A percentile compares a stretch with the other conserved stretches of the same genome.
Evolutionary conservation across 1,139 yeast genomes (phyloP).

Genomic region (Suhomyces chickasaworum): DNA sequence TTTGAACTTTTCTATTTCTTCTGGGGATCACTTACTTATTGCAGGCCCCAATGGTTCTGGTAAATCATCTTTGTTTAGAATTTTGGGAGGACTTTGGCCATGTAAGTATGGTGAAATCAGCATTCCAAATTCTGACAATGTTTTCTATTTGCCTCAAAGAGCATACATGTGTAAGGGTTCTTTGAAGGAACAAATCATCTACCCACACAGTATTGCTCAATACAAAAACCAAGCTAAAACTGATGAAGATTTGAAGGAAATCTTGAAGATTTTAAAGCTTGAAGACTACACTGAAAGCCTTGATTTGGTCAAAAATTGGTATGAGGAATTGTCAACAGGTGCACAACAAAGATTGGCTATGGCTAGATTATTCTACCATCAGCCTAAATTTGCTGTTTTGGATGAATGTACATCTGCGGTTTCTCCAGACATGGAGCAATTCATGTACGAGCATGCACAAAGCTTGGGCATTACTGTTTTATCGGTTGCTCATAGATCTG

Average conservation of each 20-base stretch:
- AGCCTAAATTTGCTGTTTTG: conserved; percentile 88
- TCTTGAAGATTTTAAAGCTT: conserved; percentile 60
- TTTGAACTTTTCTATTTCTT: conserved; percentile 69
- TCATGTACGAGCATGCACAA: conserved; percentile 86
- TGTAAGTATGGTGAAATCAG: conserved; percentile 63
- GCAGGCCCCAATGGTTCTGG: conserved; percentile 98
- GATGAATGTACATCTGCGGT: conserved; percentile 97
- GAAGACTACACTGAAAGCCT: conserved; percentile 56
- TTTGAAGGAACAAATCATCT: conserved; percentile 83
- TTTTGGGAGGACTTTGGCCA: conserved; percentile 94
- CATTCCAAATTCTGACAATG: conserved; percentile 68
- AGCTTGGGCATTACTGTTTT: conserved; percentile 76
- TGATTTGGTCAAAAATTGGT: conserved; percentile 78
- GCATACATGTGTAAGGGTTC: conserved; percentile 79
- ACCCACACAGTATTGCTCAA: conserved; percentile 72
- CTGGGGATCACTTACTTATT: conserved; percentile 83
- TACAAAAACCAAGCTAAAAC: conserved; percentile 51
- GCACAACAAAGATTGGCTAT: conserved; percentile 93
- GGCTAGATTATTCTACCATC: conserved; percentile 89
- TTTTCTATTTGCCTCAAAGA: conserved; percentile 90
- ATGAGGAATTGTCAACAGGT: conserved; percentile 84
- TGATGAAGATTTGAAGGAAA: conserved; percentile 63
- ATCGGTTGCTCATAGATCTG: conserved; percentile 91
- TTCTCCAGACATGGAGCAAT: conserved; percentile 86
- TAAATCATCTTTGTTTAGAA: conserved; percentile 85